Evolutionary conservation across 176 grass and related monocot genomes (phyloP).

Genomic region (Metroxylon sagu): DNA sequence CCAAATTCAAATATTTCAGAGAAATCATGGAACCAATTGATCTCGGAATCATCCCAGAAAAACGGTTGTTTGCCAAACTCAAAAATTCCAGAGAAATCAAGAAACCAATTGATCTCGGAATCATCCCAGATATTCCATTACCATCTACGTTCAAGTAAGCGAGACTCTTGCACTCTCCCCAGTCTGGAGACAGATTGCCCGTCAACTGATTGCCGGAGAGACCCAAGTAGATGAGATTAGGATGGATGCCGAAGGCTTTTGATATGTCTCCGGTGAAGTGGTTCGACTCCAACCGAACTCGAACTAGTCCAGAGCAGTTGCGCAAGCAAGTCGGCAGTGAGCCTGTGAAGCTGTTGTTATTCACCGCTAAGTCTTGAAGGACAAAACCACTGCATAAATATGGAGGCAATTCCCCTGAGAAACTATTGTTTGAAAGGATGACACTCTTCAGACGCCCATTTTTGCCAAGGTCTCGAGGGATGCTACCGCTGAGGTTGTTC

Average conservation of each 20-base stretch:
- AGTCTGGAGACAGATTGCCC: slow-evolving; percentile 22
- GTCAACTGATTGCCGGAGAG: slow-evolving; percentile 21
- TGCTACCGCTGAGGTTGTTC: slow-evolving; percentile 17
- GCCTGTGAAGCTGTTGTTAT: slow-evolving; percentile 18
- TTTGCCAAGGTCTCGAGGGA: slow-evolving; percentile 6
- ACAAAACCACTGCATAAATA: slow-evolving; percentile 1
- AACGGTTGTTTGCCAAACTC: slow-evolving; percentile 39
- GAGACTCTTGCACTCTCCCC: slow-evolving; percentile 42
- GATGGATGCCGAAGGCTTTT: slow-evolving; percentile 11
- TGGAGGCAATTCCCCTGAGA: slow-evolving; percentile 14
- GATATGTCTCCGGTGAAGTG: slow-evolving; percentile 11
- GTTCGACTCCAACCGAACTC: slow-evolving; percentile 1
- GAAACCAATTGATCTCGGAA: slow-evolving; percentile 26
- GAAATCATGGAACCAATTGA: slow-evolving; percentile 19
- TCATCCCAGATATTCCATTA: slow-evolving; percentile 51
- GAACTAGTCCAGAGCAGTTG: slow-evolving; percentile 13
- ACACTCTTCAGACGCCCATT: not conserved
- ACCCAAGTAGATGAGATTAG: slow-evolving; percentile 9
- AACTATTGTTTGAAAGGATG: slow-evolving; percentile 24
- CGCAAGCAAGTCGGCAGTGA: slow-evolving; percentile 8
- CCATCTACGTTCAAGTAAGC: slow-evolving; percentile 42
- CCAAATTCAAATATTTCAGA: slow-evolving; percentile 40
- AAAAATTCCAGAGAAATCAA: slow-evolving; percentile 34
- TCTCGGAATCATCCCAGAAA: slow-evolving; percentile 34
- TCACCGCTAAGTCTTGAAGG: not conserved